Evolutionary conservation across 2,329 filamentous ascomycete species (phyloP).

Genomic region (Penicillium sp.): DNA sequence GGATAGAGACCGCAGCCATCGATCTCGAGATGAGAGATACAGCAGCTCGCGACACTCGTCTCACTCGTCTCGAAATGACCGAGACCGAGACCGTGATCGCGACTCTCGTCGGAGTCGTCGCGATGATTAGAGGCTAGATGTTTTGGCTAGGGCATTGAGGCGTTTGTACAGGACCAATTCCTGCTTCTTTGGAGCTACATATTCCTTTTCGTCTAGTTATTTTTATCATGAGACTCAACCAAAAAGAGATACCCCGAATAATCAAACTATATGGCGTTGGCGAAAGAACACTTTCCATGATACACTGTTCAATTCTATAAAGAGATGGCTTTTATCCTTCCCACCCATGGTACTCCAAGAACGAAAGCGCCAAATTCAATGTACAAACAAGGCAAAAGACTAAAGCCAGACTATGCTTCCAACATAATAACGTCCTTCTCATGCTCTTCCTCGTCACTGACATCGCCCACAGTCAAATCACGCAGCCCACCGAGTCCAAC

Average conservation of each 20-base stretch:
- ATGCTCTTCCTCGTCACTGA: slow-evolving; percentile 28
- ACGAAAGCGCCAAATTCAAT: slow-evolving; percentile 27
- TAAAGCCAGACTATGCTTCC: slow-evolving; percentile 28
- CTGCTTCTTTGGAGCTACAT: neutral
- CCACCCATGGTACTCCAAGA: slow-evolving; percentile 24
- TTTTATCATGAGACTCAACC: neutral
- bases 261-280: slow-evolving; percentile 1
- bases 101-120: slow-evolving; percentile 34
- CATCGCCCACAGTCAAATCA: slow-evolving; percentile 22
- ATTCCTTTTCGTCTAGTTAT: neutral
- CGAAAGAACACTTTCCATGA: neutral
- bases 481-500: slow-evolving; percentile 40
- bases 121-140: slow-evolving; percentile 23
- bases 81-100: slow-evolving; percentile 30
- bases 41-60: slow-evolving; percentile 36
- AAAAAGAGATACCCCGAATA: slow-evolving; percentile 24
- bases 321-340: slow-evolving; percentile 28
- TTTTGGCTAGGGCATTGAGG: neutral
- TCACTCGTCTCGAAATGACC: slow-evolving; percentile 32
- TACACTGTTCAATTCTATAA: slow-evolving; percentile 24
- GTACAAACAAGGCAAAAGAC: slow-evolving; percentile 21
- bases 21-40: slow-evolving; percentile 35
- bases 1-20: slow-evolving; percentile 33
- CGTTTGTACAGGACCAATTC: slow-evolving; percentile 8
- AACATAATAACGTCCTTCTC: slow-evolving; percentile 45